Evolutionary conservation across 108 stramenopile genomes (phyloP).

Genomic region (Nitzschia inconspicua): DNA sequence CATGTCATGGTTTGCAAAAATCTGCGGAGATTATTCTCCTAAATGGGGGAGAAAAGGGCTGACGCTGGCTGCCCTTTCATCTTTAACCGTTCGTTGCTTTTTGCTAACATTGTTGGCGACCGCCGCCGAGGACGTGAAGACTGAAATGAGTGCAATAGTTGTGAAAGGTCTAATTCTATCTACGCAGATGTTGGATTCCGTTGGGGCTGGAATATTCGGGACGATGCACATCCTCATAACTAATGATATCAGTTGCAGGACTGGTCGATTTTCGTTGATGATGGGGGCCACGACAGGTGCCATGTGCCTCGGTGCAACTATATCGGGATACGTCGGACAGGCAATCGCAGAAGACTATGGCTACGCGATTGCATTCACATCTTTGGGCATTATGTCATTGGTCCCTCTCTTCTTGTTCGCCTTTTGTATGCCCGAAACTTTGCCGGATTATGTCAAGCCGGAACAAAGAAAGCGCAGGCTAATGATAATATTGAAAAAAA

Average conservation of each 20-base stretch:
- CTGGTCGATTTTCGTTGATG: slow-evolving; percentile 68
- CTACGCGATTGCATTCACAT: slow-evolving; percentile 53
- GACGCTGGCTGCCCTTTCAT: slow-evolving; percentile 49
- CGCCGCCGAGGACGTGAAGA: slow-evolving; percentile 29
- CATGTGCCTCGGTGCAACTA: slow-evolving; percentile 72
- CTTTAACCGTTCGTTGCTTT: slow-evolving; percentile 57
- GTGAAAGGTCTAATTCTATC: slow-evolving; percentile 56
- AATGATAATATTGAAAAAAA: slow-evolving; percentile 3
- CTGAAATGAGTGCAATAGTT: slow-evolving; percentile 5
- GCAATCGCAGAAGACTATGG: slow-evolving; percentile 66
- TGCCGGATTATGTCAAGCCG: slow-evolving; percentile 25
- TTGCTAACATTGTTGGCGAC: slow-evolving; percentile 38
- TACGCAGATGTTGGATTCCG: slow-evolving; percentile 67
- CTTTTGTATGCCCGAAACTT: slow-evolving; percentile 63
- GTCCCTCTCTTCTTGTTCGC: slow-evolving; percentile 50
- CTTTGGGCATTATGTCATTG: slow-evolving; percentile 51
- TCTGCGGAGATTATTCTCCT: slow-evolving; percentile 69
- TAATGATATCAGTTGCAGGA: slow-evolving; percentile 57
- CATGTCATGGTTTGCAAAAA: slow-evolving; percentile 63
- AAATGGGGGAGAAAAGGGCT: slow-evolving; percentile 67
- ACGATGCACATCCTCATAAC: slow-evolving; percentile 72
- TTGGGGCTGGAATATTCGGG: slow-evolving; percentile 70
- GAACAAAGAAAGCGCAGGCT: slow-evolving; percentile 3
- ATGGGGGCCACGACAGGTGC: slow-evolving; percentile 65
- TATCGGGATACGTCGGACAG: slow-evolving; percentile 66